Evolutionary conservation across 78 protist genomes (phyloP).

Genomic region (Dictyostelium brefeldianum): DNA sequence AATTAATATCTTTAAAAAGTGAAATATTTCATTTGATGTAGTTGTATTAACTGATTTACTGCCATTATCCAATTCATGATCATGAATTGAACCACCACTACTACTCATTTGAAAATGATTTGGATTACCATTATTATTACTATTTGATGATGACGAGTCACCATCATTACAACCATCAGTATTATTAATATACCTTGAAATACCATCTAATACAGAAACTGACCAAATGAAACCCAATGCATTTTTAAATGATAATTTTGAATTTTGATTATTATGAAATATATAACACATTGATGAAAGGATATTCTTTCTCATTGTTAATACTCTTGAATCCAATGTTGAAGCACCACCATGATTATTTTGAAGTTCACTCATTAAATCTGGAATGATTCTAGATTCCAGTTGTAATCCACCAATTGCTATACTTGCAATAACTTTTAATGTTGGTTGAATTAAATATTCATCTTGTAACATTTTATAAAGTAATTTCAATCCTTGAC

Average conservation of each 20-base stretch:
- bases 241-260: conserved; percentile 58
- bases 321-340: conserved; percentile 47
- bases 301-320: conserved; percentile 69
- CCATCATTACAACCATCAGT: neutral
- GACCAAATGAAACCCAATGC: conserved; percentile 81
- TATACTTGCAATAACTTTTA: conserved; percentile 32
- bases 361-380: conserved; percentile 43
- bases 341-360: conserved; percentile 48
- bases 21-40: conserved; percentile 61
- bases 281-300: conserved; percentile 76
- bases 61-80: neutral
- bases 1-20: conserved; percentile 64
- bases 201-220: conserved; percentile 72
- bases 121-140: neutral
- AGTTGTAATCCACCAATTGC: conserved; percentile 59
- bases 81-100: conserved; percentile 4
- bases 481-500: conserved; percentile 25
- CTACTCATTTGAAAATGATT: conserved; percentile 5
- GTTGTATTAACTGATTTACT: neutral
- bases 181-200: conserved; percentile 34
- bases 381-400: conserved; percentile 68
- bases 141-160: neutral
- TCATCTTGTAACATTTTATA: conserved; percentile 24
- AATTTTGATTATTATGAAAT: conserved; percentile 64
- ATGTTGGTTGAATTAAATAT: conserved; percentile 57